Evolutionary conservation across 495 filamentous ascomycete species (phyloP).

Genomic region (Annulohypoxylon stygium): DNA sequence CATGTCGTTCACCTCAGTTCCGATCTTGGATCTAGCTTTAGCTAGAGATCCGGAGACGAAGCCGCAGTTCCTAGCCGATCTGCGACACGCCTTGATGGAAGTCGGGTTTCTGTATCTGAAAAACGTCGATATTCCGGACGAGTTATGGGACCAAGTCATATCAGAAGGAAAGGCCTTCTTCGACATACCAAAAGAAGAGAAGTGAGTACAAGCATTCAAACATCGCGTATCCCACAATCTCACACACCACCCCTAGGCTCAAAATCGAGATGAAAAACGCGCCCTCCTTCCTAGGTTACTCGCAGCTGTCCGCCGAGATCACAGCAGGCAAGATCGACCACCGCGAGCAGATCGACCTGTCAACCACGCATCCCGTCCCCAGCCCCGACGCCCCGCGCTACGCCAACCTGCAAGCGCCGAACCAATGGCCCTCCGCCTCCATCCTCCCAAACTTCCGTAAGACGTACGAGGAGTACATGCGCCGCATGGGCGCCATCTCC

Average conservation of each 20-base stretch:
- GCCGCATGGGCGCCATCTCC: conserved; percentile 75
- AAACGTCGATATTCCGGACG: conserved; percentile 80
- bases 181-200: conserved; percentile 83
- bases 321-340: conserved; percentile 72
- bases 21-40: conserved; percentile 82
- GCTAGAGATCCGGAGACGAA: conserved; percentile 76
- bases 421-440: conserved; percentile 85
- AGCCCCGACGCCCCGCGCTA: conserved; percentile 74
- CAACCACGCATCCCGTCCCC: conserved; percentile 78
- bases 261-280: conserved; percentile 92
- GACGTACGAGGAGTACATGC: conserved; percentile 80
- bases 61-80: conserved; percentile 74
- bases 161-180: conserved; percentile 80
- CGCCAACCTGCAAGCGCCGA: conserved; percentile 84
- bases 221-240: not conserved
- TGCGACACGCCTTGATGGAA: conserved; percentile 85
- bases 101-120: conserved; percentile 94
- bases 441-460: conserved; percentile 79
- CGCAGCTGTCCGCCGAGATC: conserved; percentile 71
- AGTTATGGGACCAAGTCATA: conserved; percentile 76
- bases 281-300: conserved; percentile 73
- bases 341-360: conserved; percentile 93
- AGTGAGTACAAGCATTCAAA: conserved; percentile 56
- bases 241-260: conserved; percentile 60
- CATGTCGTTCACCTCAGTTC: conserved; percentile 81